phyloP scores from a whole-genome alignment of 768 basidiomycete genomes.

The Lactarius psammicola region DNA sequence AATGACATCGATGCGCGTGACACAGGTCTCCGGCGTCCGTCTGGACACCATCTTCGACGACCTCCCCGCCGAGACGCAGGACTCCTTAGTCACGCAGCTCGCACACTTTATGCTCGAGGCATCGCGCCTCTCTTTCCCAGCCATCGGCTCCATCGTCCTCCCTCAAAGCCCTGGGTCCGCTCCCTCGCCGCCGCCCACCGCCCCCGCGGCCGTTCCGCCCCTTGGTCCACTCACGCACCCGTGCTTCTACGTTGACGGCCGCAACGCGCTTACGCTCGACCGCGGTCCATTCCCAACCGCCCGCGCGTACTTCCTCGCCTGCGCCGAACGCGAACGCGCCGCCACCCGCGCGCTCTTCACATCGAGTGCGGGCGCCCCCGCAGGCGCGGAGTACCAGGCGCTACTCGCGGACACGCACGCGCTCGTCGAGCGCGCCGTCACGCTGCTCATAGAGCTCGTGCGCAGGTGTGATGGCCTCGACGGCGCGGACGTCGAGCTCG shows the following conservation, averaged over 20 bases:
- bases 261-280: conserved; percentile 34
- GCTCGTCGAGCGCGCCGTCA: conserved; percentile 36
- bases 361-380: conserved; percentile 35
- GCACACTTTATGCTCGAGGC: conserved; percentile 36
- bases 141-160: conserved; percentile 35
- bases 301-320: conserved; percentile 37
- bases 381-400: conserved; percentile 33
- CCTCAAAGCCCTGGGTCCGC: not conserved
- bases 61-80: conserved; percentile 32
- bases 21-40: conserved; percentile 33
- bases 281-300: conserved; percentile 36
- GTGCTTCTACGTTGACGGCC: conserved; percentile 35
- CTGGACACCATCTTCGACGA: conserved; percentile 33
- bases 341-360: conserved; percentile 35
- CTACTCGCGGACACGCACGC: conserved; percentile 34
- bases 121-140: conserved; percentile 32
- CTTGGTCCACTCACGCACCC: conserved; percentile 30
- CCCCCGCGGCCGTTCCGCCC: conserved; percentile 13
- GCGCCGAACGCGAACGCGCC: conserved; percentile 39
- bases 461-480: conserved; percentile 36
- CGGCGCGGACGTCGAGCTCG: conserved; percentile 35
- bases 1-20: not conserved
- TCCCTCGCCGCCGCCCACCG: not conserved
- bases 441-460: conserved; percentile 34
- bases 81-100: conserved; percentile 32